Conservation (phyloP, 805 yeast genomes). For the Candida alai region DNA sequence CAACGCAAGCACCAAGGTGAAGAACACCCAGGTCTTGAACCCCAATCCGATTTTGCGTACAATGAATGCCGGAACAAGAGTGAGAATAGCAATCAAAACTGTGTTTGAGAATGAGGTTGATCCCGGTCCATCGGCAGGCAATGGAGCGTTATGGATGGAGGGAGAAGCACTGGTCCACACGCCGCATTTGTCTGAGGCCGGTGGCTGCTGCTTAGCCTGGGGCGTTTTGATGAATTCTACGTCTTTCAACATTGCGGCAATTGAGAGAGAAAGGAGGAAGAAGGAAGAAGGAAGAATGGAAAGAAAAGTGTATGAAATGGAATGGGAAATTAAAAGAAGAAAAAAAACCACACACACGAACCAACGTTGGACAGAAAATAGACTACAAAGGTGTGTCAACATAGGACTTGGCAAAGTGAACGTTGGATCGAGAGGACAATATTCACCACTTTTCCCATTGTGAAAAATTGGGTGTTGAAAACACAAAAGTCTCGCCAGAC, state of each 20-base stretch:
- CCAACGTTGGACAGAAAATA: too few relatives aligned
- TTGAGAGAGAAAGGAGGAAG: not conserved
- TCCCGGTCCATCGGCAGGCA: slow-evolving; percentile 92
- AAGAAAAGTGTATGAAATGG: too few relatives aligned
- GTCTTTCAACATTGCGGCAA: slow-evolving; percentile 29
- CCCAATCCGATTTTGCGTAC: slow-evolving; percentile 69
- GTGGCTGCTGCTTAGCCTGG: slow-evolving; percentile 21
- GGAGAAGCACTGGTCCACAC: slow-evolving; percentile 47
- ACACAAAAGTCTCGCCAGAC: too few relatives aligned
- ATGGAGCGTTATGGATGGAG: slow-evolving; percentile 77
- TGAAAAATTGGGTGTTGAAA: too few relatives aligned
- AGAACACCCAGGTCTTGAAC: slow-evolving; percentile 59
- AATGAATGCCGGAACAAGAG: slow-evolving; percentile 59
- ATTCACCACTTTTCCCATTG: too few relatives aligned
- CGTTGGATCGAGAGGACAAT: too few relatives aligned
- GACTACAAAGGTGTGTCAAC: too few relatives aligned
- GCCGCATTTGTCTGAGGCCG: slow-evolving; percentile 32
- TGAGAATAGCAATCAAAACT: slow-evolving; percentile 45
- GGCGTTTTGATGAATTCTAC: slow-evolving; percentile 56
- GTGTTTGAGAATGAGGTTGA: slow-evolving; percentile 69
- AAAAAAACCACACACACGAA: too few relatives aligned
- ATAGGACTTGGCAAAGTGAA: too few relatives aligned
- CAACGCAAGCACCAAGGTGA: slow-evolving; percentile 49
- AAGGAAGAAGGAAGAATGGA: not conserved
- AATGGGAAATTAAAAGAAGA: too few relatives aligned